These are phyloP conservation scores for Cyberlindnera americana DNA, from an alignment of 805 yeast species.

Conservation along the genomic window DNA sequence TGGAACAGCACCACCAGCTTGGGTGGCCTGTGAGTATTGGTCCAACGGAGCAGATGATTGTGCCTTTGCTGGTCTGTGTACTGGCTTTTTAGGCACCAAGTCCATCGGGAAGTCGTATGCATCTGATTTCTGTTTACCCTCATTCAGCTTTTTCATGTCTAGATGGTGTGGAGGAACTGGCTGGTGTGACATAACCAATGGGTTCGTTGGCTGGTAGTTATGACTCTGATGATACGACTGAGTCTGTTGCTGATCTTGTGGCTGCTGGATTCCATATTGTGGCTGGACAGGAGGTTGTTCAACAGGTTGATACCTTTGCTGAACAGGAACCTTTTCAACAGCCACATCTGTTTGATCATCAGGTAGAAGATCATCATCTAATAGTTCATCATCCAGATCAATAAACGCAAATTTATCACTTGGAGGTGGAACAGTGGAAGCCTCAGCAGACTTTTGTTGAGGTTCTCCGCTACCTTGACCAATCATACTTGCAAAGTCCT, in stretches of 20 bases:
- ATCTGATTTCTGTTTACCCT: slow-evolving; percentile 61
- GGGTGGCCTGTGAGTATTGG: slow-evolving; percentile 9
- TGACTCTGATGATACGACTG: slow-evolving; percentile 3
- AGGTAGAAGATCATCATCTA: slow-evolving; percentile 31
- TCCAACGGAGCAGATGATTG: slow-evolving; percentile 19
- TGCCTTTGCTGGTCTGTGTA: slow-evolving; percentile 16
- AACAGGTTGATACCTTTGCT: slow-evolving; percentile 1
- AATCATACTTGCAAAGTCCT: slow-evolving; percentile 4
- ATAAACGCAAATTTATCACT: slow-evolving; percentile 33
- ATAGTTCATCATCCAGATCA: slow-evolving; percentile 33
- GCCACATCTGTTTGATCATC: slow-evolving; percentile 30
- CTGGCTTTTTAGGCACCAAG: slow-evolving; percentile 39
- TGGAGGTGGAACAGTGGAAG: slow-evolving; percentile 7
- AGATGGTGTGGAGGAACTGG: slow-evolving; percentile 15
- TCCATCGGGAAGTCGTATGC: slow-evolving; percentile 73
- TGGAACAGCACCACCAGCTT: background rate
- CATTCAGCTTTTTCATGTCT: slow-evolving; percentile 34
- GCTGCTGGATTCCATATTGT: background rate
- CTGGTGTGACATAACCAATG: slow-evolving; percentile 7
- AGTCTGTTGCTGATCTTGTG: slow-evolving; percentile 5
- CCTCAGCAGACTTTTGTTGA: slow-evolving; percentile 33
- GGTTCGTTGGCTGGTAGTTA: background rate
- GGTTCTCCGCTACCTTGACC: background rate
- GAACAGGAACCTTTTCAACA: background rate
- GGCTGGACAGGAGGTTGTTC: background rate